These are phyloP conservation scores for Excoecaria agallocha DNA, from an alignment of 345 rosid species.

Conservation along the genomic window DNA sequence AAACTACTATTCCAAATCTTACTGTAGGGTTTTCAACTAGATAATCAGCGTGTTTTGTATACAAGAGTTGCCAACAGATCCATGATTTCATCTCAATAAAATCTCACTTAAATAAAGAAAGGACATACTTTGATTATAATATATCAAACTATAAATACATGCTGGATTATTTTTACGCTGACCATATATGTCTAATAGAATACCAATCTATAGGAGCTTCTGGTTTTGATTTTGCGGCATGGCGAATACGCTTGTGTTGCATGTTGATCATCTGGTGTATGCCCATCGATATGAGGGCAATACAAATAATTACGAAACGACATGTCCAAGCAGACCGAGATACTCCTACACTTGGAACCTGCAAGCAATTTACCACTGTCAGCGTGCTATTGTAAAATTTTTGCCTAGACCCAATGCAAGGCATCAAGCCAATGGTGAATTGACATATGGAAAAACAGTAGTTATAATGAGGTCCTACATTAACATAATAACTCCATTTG, in stretches of 20 bases:
- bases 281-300: conserved; percentile 14
- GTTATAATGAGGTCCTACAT: too few relatives aligned
- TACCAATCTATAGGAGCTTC: conserved; percentile 36
- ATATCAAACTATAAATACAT: not conserved
- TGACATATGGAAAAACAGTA: too few relatives aligned
- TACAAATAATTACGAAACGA: conserved; percentile 24
- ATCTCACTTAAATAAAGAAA: not conserved
- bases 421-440: too few relatives aligned
- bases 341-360: conserved; percentile 20
- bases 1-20: too few relatives aligned
- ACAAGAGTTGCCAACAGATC: not conserved
- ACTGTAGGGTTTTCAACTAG: too few relatives aligned
- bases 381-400: not conserved
- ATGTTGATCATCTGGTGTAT: not conserved
- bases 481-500: too few relatives aligned
- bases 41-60: too few relatives aligned
- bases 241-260: not conserved
- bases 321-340: not conserved
- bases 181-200: conserved; percentile 48
- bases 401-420: too few relatives aligned
- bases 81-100: not conserved
- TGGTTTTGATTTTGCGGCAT: conserved; percentile 6
- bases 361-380: conserved; percentile 15
- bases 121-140: too few relatives aligned
- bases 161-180: not conserved